These are phyloP conservation scores for Ogataea nakhonphanomensis DNA, from an alignment of 805 yeast genomes.

Conservation along the genomic window DNA sequence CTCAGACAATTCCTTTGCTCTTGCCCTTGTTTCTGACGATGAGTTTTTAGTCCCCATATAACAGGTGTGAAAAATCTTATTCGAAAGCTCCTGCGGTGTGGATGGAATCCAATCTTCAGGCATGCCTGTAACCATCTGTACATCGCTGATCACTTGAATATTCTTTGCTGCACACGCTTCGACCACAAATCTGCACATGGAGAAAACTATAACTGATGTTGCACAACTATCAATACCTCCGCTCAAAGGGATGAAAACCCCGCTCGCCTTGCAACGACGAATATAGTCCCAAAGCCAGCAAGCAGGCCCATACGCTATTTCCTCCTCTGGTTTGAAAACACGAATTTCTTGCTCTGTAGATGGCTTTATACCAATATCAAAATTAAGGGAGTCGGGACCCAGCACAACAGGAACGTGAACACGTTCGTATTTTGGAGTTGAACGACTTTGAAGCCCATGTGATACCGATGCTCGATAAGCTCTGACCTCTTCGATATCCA, in stretches of 20 bases:
- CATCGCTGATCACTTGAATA: slow-evolving; percentile 72
- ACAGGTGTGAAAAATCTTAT: slow-evolving; percentile 76
- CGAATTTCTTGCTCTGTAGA: slow-evolving; percentile 46
- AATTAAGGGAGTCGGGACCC: slow-evolving; percentile 55
- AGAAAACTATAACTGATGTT: slow-evolving; percentile 88
- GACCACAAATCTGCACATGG: slow-evolving; percentile 87
- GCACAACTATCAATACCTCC: slow-evolving; percentile 99
- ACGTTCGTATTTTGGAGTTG: slow-evolving; percentile 44
- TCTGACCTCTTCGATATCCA: slow-evolving; percentile 88
- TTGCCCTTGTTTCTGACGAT: slow-evolving; percentile 74
- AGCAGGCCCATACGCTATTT: slow-evolving; percentile 97
- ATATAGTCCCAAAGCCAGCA: slow-evolving; percentile 99
- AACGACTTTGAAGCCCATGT: slow-evolving; percentile 66
- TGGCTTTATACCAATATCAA: slow-evolving; percentile 62
- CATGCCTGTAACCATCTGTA: slow-evolving; percentile 61
- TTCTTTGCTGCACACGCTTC: slow-evolving; percentile 67
- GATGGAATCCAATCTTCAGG: slow-evolving; percentile 60
- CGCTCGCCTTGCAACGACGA: slow-evolving; percentile 85
- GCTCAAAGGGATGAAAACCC: slow-evolving; percentile 87
- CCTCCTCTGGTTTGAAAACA: slow-evolving; percentile 88
- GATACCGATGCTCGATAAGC: slow-evolving; percentile 71
- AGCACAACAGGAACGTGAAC: slow-evolving; percentile 62
- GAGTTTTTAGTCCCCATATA: slow-evolving; percentile 97
- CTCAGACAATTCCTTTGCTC: slow-evolving; percentile 74
- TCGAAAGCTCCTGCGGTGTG: slow-evolving; percentile 73